Conservation (phyloP, 2,329 filamentous ascomycete genomes). For the Emericellopsis atlantica region DNA sequence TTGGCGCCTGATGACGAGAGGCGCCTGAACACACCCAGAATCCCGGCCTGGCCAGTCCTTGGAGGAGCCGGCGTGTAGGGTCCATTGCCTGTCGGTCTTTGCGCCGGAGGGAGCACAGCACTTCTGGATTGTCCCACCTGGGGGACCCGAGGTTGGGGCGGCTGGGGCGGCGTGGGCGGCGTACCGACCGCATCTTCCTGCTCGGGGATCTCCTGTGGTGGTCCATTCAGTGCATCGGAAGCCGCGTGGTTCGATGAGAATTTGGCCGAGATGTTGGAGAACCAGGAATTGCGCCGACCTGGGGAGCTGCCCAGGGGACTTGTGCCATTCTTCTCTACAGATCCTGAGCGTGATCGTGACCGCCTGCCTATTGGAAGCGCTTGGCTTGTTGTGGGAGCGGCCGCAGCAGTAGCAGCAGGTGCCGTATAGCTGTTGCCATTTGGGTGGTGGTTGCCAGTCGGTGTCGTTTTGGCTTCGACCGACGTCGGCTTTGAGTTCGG, state of each 20-base stretch:
- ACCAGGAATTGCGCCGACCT: conserved; percentile 67
- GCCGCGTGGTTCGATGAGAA: conserved; percentile 49
- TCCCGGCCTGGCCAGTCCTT: conserved; percentile 53
- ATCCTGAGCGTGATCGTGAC: conserved; percentile 21
- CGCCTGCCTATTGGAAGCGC: conserved; percentile 5
- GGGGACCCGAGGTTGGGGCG: neutral
- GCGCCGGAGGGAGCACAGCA: conserved; percentile 44
- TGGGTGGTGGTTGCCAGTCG: neutral
- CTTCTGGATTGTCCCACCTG: conserved; percentile 23
- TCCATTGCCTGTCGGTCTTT: conserved; percentile 43
- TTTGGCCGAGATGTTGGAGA: conserved; percentile 84
- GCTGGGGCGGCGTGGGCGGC: neutral
- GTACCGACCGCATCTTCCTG: neutral
- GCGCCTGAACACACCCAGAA: conserved; percentile 73
- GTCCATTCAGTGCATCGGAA: conserved; percentile 8
- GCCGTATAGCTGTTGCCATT: conserved; percentile 10
- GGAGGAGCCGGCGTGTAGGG: conserved; percentile 68
- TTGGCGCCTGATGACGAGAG: conserved; percentile 51
- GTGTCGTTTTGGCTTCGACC: conserved; percentile 3
- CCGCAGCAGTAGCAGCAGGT: conserved; percentile 4
- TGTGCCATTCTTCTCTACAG: conserved; percentile 20
- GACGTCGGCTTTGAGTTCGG: conserved; percentile 10
- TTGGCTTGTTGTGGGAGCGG: conserved; percentile 2
- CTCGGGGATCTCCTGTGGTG: conserved; percentile 3
- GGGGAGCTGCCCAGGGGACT: conserved; percentile 18